These are phyloP conservation scores for Sanguinoderma infundibulare DNA, from an alignment of 1,284 basidiomycete genomes.

Conservation along the genomic window DNA sequence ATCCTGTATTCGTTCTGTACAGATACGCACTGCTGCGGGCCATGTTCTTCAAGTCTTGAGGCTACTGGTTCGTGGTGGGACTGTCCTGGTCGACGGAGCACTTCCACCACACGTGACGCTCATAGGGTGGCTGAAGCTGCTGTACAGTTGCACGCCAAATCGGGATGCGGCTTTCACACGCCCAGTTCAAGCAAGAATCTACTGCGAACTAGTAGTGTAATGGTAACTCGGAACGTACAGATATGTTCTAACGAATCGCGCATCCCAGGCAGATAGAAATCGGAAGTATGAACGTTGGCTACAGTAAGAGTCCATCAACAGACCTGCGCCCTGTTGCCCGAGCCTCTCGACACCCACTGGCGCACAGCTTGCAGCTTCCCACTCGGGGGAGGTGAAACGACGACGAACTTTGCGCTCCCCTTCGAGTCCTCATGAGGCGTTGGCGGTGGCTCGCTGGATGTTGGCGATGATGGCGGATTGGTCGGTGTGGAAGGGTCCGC, in stretches of 20 bases:
- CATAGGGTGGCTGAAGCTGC: constrained; percentile 40
- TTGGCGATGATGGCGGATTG: constrained; percentile 33
- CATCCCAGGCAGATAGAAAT: not conserved
- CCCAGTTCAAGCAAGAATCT: not conserved
- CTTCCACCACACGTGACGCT: constrained; percentile 31
- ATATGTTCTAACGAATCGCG: constrained; percentile 1
- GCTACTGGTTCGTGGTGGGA: constrained; percentile 41
- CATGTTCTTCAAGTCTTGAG: constrained; percentile 72
- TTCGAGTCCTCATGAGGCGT: constrained; percentile 31
- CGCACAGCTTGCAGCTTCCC: constrained; percentile 55
- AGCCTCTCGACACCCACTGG: constrained; percentile 43
- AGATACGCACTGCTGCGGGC: constrained; percentile 64
- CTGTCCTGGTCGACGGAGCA: constrained; percentile 24
- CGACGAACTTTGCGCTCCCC: constrained; percentile 7
- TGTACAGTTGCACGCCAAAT: constrained; percentile 45
- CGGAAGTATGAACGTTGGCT: constrained; percentile 3
- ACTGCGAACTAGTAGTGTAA: not conserved
- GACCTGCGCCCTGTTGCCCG: constrained; percentile 24
- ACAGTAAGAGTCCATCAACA: constrained; percentile 25
- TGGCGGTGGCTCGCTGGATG: constrained; percentile 34
- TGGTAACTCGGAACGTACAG: not conserved
- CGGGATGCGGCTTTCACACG: not conserved
- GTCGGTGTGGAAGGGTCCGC: constrained; percentile 39
- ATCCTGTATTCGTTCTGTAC: not conserved
- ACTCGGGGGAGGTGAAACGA: constrained; percentile 17